phyloP scores from a whole-genome alignment of 2,329 filamentous ascomycete species.

The Fusarium sp. region DNA sequence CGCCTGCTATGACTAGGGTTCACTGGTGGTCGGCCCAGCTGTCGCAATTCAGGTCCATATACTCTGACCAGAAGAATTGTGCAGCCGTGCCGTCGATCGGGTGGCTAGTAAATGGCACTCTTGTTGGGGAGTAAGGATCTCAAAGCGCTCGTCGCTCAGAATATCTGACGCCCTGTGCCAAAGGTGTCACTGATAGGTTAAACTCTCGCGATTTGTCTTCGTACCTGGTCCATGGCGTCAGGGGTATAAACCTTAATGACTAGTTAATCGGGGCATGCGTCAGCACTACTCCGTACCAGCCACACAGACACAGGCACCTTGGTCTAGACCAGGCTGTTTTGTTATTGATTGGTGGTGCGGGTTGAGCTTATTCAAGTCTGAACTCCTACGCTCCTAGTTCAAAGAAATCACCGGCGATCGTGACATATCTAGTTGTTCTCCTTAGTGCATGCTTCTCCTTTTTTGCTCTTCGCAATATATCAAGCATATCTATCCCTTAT shows the following conservation, averaged over 20 bases:
- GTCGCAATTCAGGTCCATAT: not conserved
- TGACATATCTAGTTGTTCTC: not conserved
- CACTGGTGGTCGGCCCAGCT: not conserved
- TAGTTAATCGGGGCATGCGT: not conserved
- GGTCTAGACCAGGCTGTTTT: not conserved
- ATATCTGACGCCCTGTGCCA: not conserved
- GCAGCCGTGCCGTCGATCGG: not conserved
- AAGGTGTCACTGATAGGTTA: not conserved
- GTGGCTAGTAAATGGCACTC: not conserved
- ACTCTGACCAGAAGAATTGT: not conserved
- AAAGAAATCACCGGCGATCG: not conserved
- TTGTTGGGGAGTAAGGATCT: not conserved
- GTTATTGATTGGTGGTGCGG: not conserved
- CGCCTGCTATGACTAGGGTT: not conserved
- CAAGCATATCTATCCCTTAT: not conserved
- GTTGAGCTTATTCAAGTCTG: not conserved
- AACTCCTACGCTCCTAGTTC: not conserved
- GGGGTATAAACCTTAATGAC: not conserved
- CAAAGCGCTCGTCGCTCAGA: not conserved
- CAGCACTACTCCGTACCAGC: not conserved
- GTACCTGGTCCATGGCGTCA: not conserved
- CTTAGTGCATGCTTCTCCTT: no score
- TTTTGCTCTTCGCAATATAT: not conserved
- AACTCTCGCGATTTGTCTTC: not conserved
- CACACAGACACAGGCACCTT: not conserved